These are phyloP conservation scores for Populus ilicifolia DNA, from an alignment of 345 rosid genomes.

Conservation along the genomic window DNA sequence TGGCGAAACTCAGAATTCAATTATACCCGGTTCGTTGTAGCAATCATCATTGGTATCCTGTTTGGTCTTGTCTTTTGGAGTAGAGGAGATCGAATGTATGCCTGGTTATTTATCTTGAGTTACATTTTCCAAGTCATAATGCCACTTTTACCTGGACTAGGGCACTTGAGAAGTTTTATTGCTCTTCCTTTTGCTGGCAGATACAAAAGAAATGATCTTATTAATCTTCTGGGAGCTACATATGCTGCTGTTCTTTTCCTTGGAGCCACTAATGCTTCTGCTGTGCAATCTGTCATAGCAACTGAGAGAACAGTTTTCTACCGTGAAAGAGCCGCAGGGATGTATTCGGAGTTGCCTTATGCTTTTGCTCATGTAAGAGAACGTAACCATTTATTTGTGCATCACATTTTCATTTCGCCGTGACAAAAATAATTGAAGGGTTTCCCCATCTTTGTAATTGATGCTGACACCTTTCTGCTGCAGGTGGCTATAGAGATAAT, in stretches of 20 bases:
- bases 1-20: slow-evolving; percentile 44
- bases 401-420: no score
- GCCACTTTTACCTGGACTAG: no score
- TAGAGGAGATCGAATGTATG: slow-evolving; percentile 35
- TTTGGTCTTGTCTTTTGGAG: slow-evolving; percentile 40
- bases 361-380: slow-evolving; percentile 39
- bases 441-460: neutral
- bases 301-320: slow-evolving; percentile 46
- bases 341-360: slow-evolving; percentile 44
- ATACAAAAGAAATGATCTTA: slow-evolving; percentile 22
- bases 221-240: slow-evolving; percentile 39
- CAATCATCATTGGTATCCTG: slow-evolving; percentile 26
- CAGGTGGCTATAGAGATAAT: slow-evolving; percentile 42
- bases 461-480: neutral
- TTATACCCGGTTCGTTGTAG: slow-evolving; percentile 31
- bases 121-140: no score
- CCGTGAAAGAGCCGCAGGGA: slow-evolving; percentile 46
- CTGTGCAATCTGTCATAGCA: slow-evolving; percentile 39
- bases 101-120: neutral
- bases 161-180: neutral
- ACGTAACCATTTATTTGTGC: neutral
- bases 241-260: slow-evolving; percentile 41
- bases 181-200: slow-evolving; percentile 2
- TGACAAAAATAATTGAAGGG: neutral
- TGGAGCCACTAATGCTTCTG: slow-evolving; percentile 37